These are phyloP conservation scores for Desmodesmus armatus DNA, from an alignment of 139 green algal species.

Conservation along the genomic window DNA sequence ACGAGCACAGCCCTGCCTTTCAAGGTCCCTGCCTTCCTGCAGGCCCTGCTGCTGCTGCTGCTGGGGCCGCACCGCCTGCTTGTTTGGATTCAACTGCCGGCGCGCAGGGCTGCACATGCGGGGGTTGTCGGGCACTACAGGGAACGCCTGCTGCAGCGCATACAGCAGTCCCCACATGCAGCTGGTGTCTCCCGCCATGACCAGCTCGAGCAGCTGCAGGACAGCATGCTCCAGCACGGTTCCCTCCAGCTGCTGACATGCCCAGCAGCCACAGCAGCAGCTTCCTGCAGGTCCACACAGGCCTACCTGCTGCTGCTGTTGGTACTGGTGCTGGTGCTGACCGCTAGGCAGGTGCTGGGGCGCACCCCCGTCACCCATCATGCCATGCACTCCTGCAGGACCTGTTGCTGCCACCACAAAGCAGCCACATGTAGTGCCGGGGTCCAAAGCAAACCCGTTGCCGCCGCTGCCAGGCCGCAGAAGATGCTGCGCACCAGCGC, in stretches of 20 bases:
- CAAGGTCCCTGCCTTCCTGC: background rate
- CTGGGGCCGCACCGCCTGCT: background rate
- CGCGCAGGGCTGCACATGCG: no score
- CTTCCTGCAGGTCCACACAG: background rate
- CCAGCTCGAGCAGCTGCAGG: constrained; percentile 9
- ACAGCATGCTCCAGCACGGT: constrained; percentile 15
- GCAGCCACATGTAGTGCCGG: no score
- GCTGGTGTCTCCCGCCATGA: background rate
- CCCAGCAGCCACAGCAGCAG: background rate
- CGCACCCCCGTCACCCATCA: no score
- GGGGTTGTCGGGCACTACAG: background rate
- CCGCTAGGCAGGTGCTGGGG: no score
- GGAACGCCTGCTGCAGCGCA: constrained; percentile 22
- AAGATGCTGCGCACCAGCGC: no score
- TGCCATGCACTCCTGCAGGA: no score
- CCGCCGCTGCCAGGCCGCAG: no score
- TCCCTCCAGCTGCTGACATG: background rate
- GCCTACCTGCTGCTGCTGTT: constrained; percentile 15
- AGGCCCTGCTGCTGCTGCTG: background rate
- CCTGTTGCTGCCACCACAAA: no score
- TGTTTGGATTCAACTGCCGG: background rate
- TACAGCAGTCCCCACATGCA: constrained; percentile 18
- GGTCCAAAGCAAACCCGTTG: no score
- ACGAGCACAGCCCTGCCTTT: no score
- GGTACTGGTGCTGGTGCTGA: background rate